Evolutionary conservation across 257 asterid genomes (phyloP).

Genomic region (Ophiorrhiza pumila): DNA sequence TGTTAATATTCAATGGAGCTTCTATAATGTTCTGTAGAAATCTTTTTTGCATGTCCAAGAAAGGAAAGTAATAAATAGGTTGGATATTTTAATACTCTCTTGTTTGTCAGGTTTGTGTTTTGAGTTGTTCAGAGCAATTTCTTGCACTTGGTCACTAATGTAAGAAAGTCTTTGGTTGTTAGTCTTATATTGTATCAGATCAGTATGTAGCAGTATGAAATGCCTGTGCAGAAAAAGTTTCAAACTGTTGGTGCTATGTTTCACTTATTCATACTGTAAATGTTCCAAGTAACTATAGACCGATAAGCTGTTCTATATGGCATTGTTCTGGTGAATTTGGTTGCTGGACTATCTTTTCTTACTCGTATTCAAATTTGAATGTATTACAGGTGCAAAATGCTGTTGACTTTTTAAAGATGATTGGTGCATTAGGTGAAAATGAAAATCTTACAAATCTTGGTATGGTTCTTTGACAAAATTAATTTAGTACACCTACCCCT

Average conservation of each 20-base stretch:
- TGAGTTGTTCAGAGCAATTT: not conserved
- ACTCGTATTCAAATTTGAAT: not conserved
- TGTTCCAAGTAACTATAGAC: not conserved
- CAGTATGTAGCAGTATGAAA: not conserved
- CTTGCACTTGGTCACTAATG: not conserved
- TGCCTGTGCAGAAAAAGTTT: not conserved
- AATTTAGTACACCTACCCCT: slow-evolving; percentile 10
- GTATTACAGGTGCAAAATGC: slow-evolving; percentile 93
- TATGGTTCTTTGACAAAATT: slow-evolving; percentile 30
- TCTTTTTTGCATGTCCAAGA: not conserved
- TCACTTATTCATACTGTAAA: not conserved
- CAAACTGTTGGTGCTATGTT: not conserved
- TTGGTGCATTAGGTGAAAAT: slow-evolving; percentile 89
- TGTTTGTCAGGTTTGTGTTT: not conserved
- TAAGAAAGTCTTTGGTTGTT: not conserved
- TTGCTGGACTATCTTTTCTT: slow-evolving; percentile 1
- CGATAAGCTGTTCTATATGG: not conserved
- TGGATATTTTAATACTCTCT: not conserved
- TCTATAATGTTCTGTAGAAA: not conserved
- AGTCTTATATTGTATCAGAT: not conserved
- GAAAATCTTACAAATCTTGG: slow-evolving; percentile 97
- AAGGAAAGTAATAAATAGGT: not conserved
- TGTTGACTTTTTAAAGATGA: slow-evolving; percentile 89
- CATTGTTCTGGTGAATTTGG: not conserved
- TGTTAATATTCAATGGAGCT: not conserved